Conservation (phyloP, 2,329 filamentous ascomycete species). For the Diplodia intermedia region DNA sequence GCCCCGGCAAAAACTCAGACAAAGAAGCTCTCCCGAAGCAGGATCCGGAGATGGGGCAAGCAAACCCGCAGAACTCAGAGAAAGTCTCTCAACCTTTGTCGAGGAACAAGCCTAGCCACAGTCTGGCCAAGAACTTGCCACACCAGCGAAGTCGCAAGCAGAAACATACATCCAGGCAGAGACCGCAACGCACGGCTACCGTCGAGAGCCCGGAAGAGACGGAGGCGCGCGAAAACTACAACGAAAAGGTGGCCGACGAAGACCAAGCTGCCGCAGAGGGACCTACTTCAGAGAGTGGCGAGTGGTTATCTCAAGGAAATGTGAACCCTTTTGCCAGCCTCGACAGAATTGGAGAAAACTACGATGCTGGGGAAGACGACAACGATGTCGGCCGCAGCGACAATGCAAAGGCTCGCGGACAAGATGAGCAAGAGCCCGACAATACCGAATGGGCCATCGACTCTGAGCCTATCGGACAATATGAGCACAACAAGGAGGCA, state of each 20-base stretch:
- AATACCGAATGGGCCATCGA: slow-evolving; percentile 27
- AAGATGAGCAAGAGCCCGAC: neutral
- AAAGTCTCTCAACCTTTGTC: neutral
- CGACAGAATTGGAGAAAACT: slow-evolving; percentile 6
- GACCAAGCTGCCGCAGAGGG: slow-evolving; percentile 5
- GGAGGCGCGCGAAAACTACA: neutral
- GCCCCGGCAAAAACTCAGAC: neutral
- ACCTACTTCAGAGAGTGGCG: neutral
- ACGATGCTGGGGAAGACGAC: neutral
- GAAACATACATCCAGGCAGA: neutral
- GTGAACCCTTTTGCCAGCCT: slow-evolving; percentile 8
- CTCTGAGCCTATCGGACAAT: slow-evolving; percentile 18
- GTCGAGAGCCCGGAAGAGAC: slow-evolving; percentile 7
- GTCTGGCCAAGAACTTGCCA: neutral
- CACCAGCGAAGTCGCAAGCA: neutral
- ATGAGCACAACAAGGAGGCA: neutral
- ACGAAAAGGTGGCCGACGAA: neutral
- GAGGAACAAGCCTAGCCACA: neutral
- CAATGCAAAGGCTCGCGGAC: neutral
- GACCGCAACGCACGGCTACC: neutral
- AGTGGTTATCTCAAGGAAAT: neutral
- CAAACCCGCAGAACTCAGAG: neutral
- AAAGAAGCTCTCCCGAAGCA: neutral
- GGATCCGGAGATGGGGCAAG: slow-evolving; percentile 18
- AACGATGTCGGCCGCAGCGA: no score